These are phyloP conservation scores for Albophoma yamanashiensis DNA, from an alignment of 2,329 filamentous ascomycete genomes.

Conservation along the genomic window DNA sequence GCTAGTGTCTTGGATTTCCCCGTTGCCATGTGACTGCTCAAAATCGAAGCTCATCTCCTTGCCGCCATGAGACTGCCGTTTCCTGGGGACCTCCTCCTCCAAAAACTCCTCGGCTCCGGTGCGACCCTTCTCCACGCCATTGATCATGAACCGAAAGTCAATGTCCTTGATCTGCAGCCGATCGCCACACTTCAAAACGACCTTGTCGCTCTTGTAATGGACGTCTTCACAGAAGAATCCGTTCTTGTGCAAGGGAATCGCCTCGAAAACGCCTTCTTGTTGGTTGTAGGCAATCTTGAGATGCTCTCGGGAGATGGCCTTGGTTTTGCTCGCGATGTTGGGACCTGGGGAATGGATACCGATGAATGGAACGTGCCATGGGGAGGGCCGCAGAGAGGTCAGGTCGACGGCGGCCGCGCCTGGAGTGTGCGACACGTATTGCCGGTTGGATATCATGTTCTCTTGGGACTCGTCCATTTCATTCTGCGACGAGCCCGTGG, in stretches of 20 bases:
- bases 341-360: constrained; percentile 61
- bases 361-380: constrained; percentile 53
- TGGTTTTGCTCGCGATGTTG: constrained; percentile 51
- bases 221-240: constrained; percentile 58
- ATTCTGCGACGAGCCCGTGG: constrained; percentile 29
- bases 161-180: constrained; percentile 64
- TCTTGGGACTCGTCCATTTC: constrained; percentile 32
- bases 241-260: constrained; percentile 50
- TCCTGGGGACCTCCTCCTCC: constrained; percentile 38
- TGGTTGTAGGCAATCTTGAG: constrained; percentile 62
- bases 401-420: constrained; percentile 50
- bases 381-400: constrained; percentile 47
- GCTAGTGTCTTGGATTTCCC: constrained; percentile 44
- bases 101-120: constrained; percentile 47
- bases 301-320: constrained; percentile 64
- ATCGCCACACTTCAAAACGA: constrained; percentile 52
- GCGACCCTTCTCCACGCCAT: constrained; percentile 45
- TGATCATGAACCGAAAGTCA: constrained; percentile 57
- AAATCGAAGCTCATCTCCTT: constrained; percentile 69
- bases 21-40: constrained; percentile 49
- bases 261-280: constrained; percentile 52
- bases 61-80: constrained; percentile 42
- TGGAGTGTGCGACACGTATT: constrained; percentile 50
- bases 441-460: constrained; percentile 43
- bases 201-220: constrained; percentile 42